Percentiles rank a stretch among this genome's conserved stretches.
Evolutionary conservation across 352 stramenopile genomes (phyloP).

Genomic region (Phytophthora macrochlamydospora): DNA sequence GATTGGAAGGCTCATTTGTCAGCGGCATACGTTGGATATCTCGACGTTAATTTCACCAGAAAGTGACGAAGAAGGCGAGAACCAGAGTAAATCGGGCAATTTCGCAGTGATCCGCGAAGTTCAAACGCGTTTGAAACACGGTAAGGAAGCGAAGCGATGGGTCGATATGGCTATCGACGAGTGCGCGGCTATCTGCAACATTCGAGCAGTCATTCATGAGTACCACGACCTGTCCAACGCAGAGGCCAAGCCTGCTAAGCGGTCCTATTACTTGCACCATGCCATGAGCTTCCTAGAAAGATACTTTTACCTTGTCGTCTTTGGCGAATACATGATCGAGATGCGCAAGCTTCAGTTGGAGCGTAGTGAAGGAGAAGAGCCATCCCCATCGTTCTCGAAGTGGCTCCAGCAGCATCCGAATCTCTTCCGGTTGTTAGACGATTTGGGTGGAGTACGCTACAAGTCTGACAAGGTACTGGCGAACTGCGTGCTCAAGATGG

Average conservation of each 20-base stretch:
- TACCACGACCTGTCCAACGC: slow-evolving; percentile 77
- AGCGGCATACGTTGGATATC: slow-evolving; percentile 37
- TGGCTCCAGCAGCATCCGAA: slow-evolving; percentile 80
- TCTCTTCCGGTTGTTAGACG: slow-evolving; percentile 77
- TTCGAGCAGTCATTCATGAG: slow-evolving; percentile 80
- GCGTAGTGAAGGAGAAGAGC: slow-evolving; percentile 9
- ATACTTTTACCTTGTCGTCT: slow-evolving; percentile 91
- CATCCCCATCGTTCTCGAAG: slow-evolving; percentile 68
- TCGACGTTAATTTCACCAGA: slow-evolving; percentile 1
- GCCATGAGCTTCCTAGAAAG: slow-evolving; percentile 87
- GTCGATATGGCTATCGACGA: slow-evolving; percentile 77
- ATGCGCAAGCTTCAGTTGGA: slow-evolving; percentile 19
- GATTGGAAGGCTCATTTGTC: slow-evolving; percentile 67
- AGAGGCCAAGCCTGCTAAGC: slow-evolving; percentile 78
- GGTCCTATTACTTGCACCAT: slow-evolving; percentile 85
- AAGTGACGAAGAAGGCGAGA: slow-evolving; percentile 11
- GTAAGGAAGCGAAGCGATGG: slow-evolving; percentile 68
- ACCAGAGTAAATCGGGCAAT: slow-evolving; percentile 42
- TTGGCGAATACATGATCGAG: slow-evolving; percentile 81
- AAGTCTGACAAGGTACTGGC: slow-evolving; percentile 83
- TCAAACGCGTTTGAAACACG: slow-evolving; percentile 53
- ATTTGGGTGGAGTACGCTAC: slow-evolving; percentile 80
- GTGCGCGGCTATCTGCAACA: slow-evolving; percentile 75
- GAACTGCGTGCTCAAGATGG: slow-evolving; percentile 87
- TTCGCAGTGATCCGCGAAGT: slow-evolving; percentile 78